These are phyloP conservation scores for Fusarium xylarioides DNA, from an alignment of 2,329 filamentous ascomycete species.

Conservation along the genomic window DNA sequence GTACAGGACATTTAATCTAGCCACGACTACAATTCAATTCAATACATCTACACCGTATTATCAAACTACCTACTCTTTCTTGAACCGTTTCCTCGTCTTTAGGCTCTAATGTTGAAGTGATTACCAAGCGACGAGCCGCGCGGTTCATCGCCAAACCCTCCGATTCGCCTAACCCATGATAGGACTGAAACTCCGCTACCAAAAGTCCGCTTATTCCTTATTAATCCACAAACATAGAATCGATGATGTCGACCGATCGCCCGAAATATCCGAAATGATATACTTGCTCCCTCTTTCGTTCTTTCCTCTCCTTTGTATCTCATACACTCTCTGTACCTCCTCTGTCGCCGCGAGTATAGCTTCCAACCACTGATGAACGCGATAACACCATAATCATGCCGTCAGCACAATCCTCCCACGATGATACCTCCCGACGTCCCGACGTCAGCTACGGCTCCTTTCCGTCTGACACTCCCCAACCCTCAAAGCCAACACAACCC, in stretches of 20 bases:
- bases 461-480: slow-evolving; percentile 9
- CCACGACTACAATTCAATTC: neutral
- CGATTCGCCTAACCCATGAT: neutral
- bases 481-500: slow-evolving; percentile 30
- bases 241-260: slow-evolving; percentile 25
- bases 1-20: neutral
- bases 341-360: no score
- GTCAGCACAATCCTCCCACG: neutral
- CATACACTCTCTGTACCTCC: neutral
- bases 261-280: slow-evolving; percentile 17
- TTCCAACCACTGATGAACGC: neutral
- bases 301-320: neutral
- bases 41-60: neutral
- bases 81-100: rapidly evolving
- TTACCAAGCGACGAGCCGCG: slow-evolving; percentile 4
- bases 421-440: neutral
- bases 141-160: slow-evolving; percentile 1
- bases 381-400: neutral
- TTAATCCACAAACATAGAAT: slow-evolving; percentile 10
- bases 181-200: slow-evolving; percentile 14
- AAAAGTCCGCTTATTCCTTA: slow-evolving; percentile 13
- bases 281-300: neutral
- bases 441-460: slow-evolving; percentile 11
- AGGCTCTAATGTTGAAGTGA: neutral
- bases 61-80: no score